phyloP scores from a whole-genome alignment of 2,329 filamentous ascomycete genomes.

The Chrysosporium queenslandicum region DNA sequence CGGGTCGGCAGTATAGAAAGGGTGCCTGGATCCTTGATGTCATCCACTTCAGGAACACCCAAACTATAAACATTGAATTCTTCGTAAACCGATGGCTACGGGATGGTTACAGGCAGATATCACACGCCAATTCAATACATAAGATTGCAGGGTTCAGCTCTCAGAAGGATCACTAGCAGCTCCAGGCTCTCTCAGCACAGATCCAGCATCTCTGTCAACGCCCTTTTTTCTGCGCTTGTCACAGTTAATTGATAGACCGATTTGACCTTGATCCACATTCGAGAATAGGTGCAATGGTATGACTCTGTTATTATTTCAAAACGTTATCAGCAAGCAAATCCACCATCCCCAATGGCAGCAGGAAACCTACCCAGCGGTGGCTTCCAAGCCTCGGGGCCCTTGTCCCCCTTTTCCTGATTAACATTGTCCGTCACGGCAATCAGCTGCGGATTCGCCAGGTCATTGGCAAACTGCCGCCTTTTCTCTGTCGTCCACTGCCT shows the following conservation, averaged over 20 bases:
- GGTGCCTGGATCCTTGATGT: too few species aligned
- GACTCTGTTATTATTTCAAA: slow-evolving; percentile 27
- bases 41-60: too few species aligned
- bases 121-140: too few species aligned
- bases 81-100: too few species aligned
- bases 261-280: slow-evolving; percentile 71
- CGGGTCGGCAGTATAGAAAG: too few species aligned
- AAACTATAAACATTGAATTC: too few species aligned
- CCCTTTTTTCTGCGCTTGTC: slow-evolving; percentile 61
- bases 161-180: too few species aligned
- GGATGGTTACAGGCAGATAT: too few species aligned
- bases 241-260: slow-evolving; percentile 58
- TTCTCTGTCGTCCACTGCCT: slow-evolving; percentile 58
- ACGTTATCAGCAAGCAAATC: neutral
- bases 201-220: slow-evolving; percentile 54
- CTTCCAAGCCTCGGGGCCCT: slow-evolving; percentile 65
- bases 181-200: slow-evolving; percentile 44
- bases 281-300: slow-evolving; percentile 71
- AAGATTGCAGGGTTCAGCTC: too few species aligned
- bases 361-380: slow-evolving; percentile 47
- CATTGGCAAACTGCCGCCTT: slow-evolving; percentile 64
- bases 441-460: slow-evolving; percentile 64
- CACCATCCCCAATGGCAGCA: neutral
- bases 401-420: slow-evolving; percentile 64
- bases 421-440: slow-evolving; percentile 69